Conservation (phyloP, 1,284 basidiomycete species). For the Ganoderma sinense region DNA sequence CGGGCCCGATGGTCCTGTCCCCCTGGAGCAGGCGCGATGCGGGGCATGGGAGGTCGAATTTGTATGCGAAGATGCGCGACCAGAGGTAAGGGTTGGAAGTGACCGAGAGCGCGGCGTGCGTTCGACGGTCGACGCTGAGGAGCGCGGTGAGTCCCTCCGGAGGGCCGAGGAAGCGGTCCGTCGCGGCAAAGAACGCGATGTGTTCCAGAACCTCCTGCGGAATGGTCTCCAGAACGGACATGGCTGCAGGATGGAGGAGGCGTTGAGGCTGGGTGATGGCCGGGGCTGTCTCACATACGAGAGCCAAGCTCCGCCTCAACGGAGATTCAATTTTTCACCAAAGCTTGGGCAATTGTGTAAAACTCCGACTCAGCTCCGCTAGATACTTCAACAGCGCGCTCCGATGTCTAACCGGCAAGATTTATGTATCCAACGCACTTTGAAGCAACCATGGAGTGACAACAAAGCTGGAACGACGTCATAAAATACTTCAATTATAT, state of each 20-base stretch:
- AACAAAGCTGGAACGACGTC: no score
- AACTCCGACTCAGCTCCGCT: neutral
- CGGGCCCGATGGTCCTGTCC: slow-evolving; percentile 26
- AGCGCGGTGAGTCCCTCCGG: slow-evolving; percentile 43
- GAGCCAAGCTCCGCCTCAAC: neutral
- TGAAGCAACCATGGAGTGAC: no score
- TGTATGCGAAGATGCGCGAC: slow-evolving; percentile 49
- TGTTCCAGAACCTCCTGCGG: slow-evolving; percentile 51
- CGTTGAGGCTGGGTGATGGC: neutral
- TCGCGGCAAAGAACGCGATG: slow-evolving; percentile 48
- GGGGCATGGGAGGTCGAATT: slow-evolving; percentile 48
- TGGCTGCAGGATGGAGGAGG: slow-evolving; percentile 6
- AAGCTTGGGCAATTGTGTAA: neutral
- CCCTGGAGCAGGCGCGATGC: slow-evolving; percentile 37
- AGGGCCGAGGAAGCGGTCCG: slow-evolving; percentile 41
- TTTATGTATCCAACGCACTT: no score
- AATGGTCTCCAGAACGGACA: slow-evolving; percentile 33
- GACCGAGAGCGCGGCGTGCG: slow-evolving; percentile 44
- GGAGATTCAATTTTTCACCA: neutral
- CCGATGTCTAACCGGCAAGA: no score
- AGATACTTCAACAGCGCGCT: neutral
- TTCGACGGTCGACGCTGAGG: slow-evolving; percentile 47
- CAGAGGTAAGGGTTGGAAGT: slow-evolving; percentile 51
- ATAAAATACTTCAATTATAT: no score
- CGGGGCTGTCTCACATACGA: neutral